Evolutionary conservation across 2,329 filamentous ascomycete genomes (phyloP).

Genomic region (Epicoccum nigrum): DNA sequence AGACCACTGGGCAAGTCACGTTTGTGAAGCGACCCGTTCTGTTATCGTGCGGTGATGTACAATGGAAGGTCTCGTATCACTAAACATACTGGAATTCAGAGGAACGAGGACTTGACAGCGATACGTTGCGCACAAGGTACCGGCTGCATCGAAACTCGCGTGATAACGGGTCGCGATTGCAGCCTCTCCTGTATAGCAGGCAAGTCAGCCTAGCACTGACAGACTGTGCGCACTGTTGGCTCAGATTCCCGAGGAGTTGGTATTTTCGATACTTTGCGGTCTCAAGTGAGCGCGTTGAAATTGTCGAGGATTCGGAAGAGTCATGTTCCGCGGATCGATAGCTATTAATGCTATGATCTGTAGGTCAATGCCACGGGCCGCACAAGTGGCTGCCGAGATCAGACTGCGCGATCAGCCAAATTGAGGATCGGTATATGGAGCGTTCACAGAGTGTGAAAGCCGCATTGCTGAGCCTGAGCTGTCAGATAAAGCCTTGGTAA

Average conservation of each 20-base stretch:
- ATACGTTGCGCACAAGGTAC: neutral
- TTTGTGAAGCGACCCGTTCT: too few relatives aligned
- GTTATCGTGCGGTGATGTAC: too few relatives aligned
- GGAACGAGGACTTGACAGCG: neutral
- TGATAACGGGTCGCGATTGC: slow-evolving; percentile 11
- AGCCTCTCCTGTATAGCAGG: slow-evolving; percentile 5
- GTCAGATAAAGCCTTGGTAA: neutral
- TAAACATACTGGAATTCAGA: neutral
- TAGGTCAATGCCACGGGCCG: slow-evolving; percentile 11
- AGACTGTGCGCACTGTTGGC: slow-evolving; percentile 4
- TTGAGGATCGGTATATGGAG: neutral
- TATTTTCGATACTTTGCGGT: slow-evolving; percentile 16
- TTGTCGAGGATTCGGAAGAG: slow-evolving; percentile 5
- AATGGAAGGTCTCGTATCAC: neutral
- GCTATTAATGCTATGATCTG: slow-evolving; percentile 5
- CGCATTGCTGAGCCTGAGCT: too few relatives aligned
- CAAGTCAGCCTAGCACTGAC: slow-evolving; percentile 1
- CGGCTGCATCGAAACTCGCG: neutral
- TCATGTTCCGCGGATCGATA: slow-evolving; percentile 10
- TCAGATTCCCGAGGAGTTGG: slow-evolving; percentile 12
- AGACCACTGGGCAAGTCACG: too few relatives aligned
- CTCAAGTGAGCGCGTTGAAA: slow-evolving; percentile 10
- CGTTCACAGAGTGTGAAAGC: too few relatives aligned
- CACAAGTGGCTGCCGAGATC: slow-evolving; percentile 1
- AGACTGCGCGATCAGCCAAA: neutral